A percentile compares a stretch with the other conserved stretches of the same genome.
Conservation (phyloP, 495 filamentous ascomycete genomes). For the Penicillium waksmanii region DNA sequence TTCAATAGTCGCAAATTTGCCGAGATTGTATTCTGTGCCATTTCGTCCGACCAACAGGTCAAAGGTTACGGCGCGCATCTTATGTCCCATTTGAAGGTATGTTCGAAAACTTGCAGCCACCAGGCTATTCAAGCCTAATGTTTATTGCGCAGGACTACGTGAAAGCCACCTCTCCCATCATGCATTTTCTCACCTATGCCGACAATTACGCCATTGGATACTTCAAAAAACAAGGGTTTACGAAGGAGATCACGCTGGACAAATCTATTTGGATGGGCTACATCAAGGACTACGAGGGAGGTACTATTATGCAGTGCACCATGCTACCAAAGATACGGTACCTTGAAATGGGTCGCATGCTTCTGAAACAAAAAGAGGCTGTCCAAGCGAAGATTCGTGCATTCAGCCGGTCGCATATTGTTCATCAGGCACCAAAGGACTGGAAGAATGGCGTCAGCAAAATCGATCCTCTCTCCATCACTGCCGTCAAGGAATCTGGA, state of each 20-base stretch:
- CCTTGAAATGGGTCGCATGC: conserved; percentile 90
- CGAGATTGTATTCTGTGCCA: conserved; percentile 98
- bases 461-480: conserved; percentile 81
- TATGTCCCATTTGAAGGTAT: conserved; percentile 90
- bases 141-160: conserved; percentile 73
- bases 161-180: conserved; percentile 92
- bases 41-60: conserved; percentile 96
- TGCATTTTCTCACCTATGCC: conserved; percentile 98
- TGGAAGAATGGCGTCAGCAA: conserved; percentile 73
- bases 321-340: conserved; percentile 97
- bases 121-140: conserved; percentile 16
- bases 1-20: conserved; percentile 93
- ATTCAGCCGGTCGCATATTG: conserved; percentile 83
- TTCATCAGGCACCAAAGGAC: conserved; percentile 82
- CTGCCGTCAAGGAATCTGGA: conserved; percentile 83
- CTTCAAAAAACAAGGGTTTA: conserved; percentile 99
- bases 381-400: conserved; percentile 94
- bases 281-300: conserved; percentile 99
- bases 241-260: conserved; percentile 94
- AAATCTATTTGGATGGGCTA: conserved; percentile 97
- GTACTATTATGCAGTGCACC: conserved; percentile 98
- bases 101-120: neutral
- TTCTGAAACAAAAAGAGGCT: conserved; percentile 94
- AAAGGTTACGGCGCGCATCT: conserved; percentile 98
- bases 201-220: conserved; percentile 99